Conservation (phyloP, 75 land plant species). For the Pinus albicaulis region DNA sequence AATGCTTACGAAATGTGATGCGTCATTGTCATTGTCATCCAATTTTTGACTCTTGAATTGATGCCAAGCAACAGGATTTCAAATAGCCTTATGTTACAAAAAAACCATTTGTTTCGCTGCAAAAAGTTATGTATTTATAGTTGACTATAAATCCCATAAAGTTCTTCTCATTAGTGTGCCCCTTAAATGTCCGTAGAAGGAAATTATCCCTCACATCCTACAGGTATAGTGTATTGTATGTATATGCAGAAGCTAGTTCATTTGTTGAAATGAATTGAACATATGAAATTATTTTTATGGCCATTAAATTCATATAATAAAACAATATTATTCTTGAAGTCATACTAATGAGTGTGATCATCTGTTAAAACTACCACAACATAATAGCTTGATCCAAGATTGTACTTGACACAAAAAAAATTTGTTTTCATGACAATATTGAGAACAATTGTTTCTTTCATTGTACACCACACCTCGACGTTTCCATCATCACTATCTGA, state of each 20-base stretch:
- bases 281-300: conserved; percentile 95
- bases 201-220: conserved; percentile 88
- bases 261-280: conserved; percentile 86
- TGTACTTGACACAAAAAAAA: conserved; percentile 98
- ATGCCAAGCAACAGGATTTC: no score
- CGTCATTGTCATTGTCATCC: no score
- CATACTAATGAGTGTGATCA: conserved; percentile 96
- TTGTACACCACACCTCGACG: conserved; percentile 98
- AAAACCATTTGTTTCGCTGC: no score
- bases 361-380: conserved; percentile 94
- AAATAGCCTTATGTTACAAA: no score
- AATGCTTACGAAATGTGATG: no score
- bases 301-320: no score
- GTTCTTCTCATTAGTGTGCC: no score
- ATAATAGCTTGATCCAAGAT: no score
- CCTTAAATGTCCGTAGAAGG: conserved; percentile 37
- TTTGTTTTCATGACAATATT: no score
- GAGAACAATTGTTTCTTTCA: conserved; percentile 92
- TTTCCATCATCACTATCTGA: conserved; percentile 99
- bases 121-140: no score
- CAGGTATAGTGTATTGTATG: conserved; percentile 87
- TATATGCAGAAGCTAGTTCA: conserved; percentile 97
- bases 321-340: conserved; percentile 65
- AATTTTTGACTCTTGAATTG: no score
- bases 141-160: no score